Base-by-base conservation (phyloP, 75 land plant species). In the Cunninghamia lanceolata region DNA sequence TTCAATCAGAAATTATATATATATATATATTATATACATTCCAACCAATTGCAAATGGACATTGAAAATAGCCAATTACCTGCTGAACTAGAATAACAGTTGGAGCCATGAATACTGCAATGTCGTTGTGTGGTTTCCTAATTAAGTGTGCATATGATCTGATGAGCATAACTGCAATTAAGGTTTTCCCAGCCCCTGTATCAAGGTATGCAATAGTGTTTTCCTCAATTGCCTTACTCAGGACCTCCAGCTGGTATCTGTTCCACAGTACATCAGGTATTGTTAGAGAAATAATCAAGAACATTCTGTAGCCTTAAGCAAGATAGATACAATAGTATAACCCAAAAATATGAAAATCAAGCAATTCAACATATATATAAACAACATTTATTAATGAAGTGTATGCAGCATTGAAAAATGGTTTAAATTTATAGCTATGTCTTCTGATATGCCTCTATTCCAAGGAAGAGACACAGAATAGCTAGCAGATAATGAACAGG, bases 21-120 rank as follows among this genome's bases (percentile, higher is more conserved):
- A 50, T 21, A 21, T 4, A 36, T 50, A 2, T 0, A 13, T 14
- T 50, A 13, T 50, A 50, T 50, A 13, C 11, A 14, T 32, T 19
- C 9, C n/a, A 52, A n/a, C 30, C 10, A 16, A 46, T 46, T 36
- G 3, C 3, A n/a, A 42, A 36, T n/a, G 85, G 3, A 10, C 28
- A 52, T 21, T 17, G 13, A 10, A 59, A 59, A 36, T 46, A 13
- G 28, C 11, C 77, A 84, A 11, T 32, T 39, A 92, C 93, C 93
- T 92, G 93, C 4, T 32, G 80, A 28, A 91, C 90, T 63, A 91
- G 85, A 71, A 43, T 34, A 7, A 89, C 88, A 42, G 89, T 92
- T 13, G 93, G 93, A 32, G 82, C 90, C 52, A 92, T 84, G 84
- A 92, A 91, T 30, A 92, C 86, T 17, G 87, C 88, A 45, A 91